Evolutionary conservation across 306 rosid genomes (phyloP).

Genomic region (Styphnolobium japonicum): DNA sequence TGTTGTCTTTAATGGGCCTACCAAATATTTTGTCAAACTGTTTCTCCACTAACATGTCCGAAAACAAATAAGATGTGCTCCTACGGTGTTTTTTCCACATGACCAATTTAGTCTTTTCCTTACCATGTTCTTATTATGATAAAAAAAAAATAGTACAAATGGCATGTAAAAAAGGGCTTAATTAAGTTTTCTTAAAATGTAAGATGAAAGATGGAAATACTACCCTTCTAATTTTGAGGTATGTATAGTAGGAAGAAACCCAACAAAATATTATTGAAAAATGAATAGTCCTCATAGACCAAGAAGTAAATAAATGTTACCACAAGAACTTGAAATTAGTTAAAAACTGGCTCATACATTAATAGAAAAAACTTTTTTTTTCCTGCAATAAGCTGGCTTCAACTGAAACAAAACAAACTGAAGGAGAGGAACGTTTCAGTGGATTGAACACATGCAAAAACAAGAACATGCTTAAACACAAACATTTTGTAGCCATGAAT

Average conservation of each 20-base stretch:
- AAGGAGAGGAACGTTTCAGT: slow-evolving; percentile 12
- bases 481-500: slow-evolving; percentile 5
- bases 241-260: slow-evolving; percentile 15
- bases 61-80: background rate
- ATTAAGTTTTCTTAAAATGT: background rate
- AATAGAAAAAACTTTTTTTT: background rate
- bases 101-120: slow-evolving; percentile 9
- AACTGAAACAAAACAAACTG: slow-evolving; percentile 17
- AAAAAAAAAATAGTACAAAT: background rate
- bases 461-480: slow-evolving; percentile 3
- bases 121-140: slow-evolving; percentile 1
- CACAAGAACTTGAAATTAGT: slow-evolving; percentile 13
- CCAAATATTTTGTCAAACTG: background rate
- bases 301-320: background rate
- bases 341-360: slow-evolving; percentile 10
- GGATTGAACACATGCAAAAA: slow-evolving; percentile 8
- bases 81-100: background rate
- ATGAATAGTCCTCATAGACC: slow-evolving; percentile 9
- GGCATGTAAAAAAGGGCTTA: background rate
- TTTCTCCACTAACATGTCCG: slow-evolving; percentile 5
- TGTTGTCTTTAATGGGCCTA: background rate
- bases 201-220: background rate
- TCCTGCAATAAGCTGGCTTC: slow-evolving; percentile 9
- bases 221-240: background rate
- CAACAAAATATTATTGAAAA: background rate